Evolutionary conservation across 208 protist genomes (phyloP).

Genomic region (Wallacemonas sp.): DNA sequence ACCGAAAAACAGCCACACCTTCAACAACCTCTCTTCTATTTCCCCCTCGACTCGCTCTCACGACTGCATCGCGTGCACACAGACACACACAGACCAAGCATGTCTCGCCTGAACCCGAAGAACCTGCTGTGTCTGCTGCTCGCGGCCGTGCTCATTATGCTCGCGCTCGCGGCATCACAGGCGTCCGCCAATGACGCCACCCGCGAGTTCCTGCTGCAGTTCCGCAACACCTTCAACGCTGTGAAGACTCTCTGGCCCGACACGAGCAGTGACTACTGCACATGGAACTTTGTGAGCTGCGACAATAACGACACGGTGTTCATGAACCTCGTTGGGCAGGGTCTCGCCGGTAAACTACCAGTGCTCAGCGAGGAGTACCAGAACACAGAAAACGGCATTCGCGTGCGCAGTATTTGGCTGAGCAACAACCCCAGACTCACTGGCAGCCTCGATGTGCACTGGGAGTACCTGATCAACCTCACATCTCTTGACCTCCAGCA

Average conservation of each 20-base stretch:
- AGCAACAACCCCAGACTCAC: not conserved
- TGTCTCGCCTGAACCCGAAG: too few relatives aligned
- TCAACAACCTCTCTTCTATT: too few relatives aligned
- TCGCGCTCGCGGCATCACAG: too few relatives aligned
- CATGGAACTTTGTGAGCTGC: not conserved
- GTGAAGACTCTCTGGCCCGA: not conserved
- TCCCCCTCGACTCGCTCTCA: too few relatives aligned
- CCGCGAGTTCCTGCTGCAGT: not conserved
- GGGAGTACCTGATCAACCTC: conserved; percentile 1
- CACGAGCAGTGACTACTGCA: conserved; percentile 12
- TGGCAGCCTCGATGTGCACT: conserved; percentile 6
- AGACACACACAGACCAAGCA: too few relatives aligned
- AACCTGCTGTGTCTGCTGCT: too few relatives aligned
- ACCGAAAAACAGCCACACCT: too few relatives aligned
- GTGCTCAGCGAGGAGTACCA: not conserved
- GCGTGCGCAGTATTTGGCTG: conserved; percentile 1
- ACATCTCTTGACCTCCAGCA: conserved; percentile 1
- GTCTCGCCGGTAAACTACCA: not conserved
- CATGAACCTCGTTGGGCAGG: not conserved
- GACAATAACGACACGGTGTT: not conserved
- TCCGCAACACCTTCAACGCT: not conserved
- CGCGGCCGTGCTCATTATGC: too few relatives aligned
- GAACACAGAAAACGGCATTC: not conserved
- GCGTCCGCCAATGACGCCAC: not conserved
- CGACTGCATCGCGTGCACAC: too few relatives aligned